phyloP scores from a whole-genome alignment of 139 green algal genomes.

The Chara braunii region DNA sequence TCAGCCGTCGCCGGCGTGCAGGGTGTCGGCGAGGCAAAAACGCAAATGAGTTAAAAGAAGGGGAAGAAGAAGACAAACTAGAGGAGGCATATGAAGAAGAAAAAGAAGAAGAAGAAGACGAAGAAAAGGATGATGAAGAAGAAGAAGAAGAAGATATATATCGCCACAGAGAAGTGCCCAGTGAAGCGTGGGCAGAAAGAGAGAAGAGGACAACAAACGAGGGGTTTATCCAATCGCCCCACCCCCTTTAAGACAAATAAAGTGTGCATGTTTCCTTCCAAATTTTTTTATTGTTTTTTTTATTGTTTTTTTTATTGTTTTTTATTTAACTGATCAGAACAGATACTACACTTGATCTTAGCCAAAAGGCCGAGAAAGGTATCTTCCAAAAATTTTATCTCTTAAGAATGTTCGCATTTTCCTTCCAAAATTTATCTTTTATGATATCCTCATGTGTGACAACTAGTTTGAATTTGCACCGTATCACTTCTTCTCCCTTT shows the following conservation, averaged over 20 bases:
- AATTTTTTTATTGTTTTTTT: no score
- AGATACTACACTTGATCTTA: neutral
- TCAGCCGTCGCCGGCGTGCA: neutral
- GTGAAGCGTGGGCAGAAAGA: neutral
- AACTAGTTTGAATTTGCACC: conserved; percentile 24
- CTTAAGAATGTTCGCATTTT: conserved; percentile 60
- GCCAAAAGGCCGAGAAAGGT: neutral
- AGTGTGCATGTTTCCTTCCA: neutral
- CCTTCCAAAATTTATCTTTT: conserved; percentile 66
- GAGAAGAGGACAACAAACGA: neutral
- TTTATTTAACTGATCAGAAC: no score
- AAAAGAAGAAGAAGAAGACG: neutral
- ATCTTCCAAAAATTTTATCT: no score
- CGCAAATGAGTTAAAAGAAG: neutral
- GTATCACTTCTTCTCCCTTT: conserved; percentile 52
- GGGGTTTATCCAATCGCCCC: neutral
- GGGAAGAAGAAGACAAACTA: neutral
- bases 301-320: no score
- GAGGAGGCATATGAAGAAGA: neutral
- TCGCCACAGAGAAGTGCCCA: neutral
- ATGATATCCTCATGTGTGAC: conserved; percentile 85
- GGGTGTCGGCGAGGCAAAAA: neutral
- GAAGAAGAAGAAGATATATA: neutral
- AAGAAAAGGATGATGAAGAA: neutral
- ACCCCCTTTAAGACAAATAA: neutral